Evolutionary conservation across 805 yeast genomes (phyloP).

Genomic region (Metschnikowia matae): DNA sequence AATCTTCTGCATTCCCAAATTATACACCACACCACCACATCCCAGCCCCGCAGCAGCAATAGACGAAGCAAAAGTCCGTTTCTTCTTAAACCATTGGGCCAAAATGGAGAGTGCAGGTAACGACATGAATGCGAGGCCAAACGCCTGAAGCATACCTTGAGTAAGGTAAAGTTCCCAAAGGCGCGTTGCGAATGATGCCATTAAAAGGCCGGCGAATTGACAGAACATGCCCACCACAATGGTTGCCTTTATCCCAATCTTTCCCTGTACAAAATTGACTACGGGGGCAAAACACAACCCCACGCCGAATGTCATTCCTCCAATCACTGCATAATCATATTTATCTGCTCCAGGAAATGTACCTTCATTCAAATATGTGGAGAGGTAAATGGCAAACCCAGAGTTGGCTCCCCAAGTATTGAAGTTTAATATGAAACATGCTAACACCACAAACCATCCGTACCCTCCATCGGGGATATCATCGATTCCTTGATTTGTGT

Average conservation of each 20-base stretch:
- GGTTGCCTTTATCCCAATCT: conserved; percentile 42
- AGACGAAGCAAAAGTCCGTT: conserved; percentile 53
- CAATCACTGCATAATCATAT: conserved; percentile 61
- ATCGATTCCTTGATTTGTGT: conserved; percentile 1
- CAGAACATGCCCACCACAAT: conserved; percentile 46
- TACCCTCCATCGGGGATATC: conserved; percentile 53
- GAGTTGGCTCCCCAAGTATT: conserved; percentile 73
- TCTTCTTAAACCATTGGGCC: conserved; percentile 69
- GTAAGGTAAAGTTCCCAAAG: conserved; percentile 66
- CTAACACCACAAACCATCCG: conserved; percentile 60
- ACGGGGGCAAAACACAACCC: conserved; percentile 62
- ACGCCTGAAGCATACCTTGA: conserved; percentile 63
- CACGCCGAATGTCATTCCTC: conserved; percentile 60
- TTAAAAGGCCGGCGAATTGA: conserved; percentile 51
- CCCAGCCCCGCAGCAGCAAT: conserved; percentile 47
- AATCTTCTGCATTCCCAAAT: conserved; percentile 39
- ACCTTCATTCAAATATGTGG: conserved; percentile 47
- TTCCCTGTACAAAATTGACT: conserved; percentile 46
- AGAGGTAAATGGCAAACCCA: conserved; percentile 61
- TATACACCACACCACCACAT: conserved; percentile 48
- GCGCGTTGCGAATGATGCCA: conserved; percentile 57
- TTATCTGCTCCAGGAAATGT: conserved; percentile 52
- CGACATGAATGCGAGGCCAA: conserved; percentile 52
- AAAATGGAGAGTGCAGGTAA: conserved; percentile 57
- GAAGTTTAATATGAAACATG: conserved; percentile 48